Evolutionary conservation across 495 filamentous ascomycete genomes (phyloP), one percentile per base, ranked within the genome.

Genomic region (Penicillium odoratum): DNA sequence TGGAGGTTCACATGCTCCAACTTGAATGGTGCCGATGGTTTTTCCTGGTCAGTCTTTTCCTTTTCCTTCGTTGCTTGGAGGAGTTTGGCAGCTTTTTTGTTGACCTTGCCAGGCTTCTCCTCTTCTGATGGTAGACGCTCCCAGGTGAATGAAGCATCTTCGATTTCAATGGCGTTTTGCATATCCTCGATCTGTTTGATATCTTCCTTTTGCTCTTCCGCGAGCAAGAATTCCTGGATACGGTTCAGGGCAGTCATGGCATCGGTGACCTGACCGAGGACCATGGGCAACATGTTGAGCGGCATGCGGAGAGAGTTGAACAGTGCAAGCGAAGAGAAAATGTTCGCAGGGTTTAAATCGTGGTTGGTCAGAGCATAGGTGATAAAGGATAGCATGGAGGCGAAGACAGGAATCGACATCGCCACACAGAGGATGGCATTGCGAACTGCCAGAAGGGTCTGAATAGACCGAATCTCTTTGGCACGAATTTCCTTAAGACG

Each of bases 371-470:
- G 78, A 2, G 90, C 88, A 68, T 90, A 97, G 5, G 92, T 95
- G 70, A 98, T 92, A 74, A 98, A 98, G 2, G 92, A 82, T 31
- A 97, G 73, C 91, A 98, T 97, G 7, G 93, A 93, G 4, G 93
- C 92, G 63, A 96, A 96, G 40, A 92, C 87, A 7, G 94, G 92
- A 57, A 97, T 77, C 8, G 89, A 87, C 74, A 89, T 81, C 2
- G 83, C 84, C 38, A 93, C 80, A 38, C 91, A 89, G 62, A 90
- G 88, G 69, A 96, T 92, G 21, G 78, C 92, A 64, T 93, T 94
- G 61, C 92, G 83, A 53, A 95, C 88, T 3, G 88, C 82, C 29
- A 97, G 76, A 16, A 98, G 70, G 13, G 91, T 74, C 63, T 95
- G 92, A 51, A 96, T 91, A 5, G 85, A 82, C 11, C 76, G 70